A percentile compares a stretch with the other conserved stretches of the same genome.
These are phyloP conservation scores for Selaginella moellendorffii DNA, from an alignment of 75 land plant genomes.

Conservation along the genomic window DNA sequence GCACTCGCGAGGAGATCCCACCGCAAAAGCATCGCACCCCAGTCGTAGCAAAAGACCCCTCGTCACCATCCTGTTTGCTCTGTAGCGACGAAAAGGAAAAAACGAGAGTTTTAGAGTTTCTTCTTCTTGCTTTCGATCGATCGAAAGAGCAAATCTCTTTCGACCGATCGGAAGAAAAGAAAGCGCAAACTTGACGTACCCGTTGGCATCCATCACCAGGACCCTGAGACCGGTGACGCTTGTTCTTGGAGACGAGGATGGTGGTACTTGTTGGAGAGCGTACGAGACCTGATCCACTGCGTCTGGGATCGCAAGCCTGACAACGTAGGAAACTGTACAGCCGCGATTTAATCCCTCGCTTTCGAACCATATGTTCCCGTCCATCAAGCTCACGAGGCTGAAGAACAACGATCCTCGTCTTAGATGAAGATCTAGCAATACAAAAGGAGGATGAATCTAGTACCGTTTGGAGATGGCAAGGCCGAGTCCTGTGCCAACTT, in stretches of 20 bases:
- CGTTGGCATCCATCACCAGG: conserved; percentile 37
- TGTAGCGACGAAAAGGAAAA: too few species aligned
- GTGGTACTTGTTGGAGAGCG: not conserved
- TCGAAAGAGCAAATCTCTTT: too few species aligned
- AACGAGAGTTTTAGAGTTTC: too few species aligned
- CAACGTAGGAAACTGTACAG: conserved; percentile 44
- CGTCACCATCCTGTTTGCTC: not conserved
- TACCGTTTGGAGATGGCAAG: not conserved
- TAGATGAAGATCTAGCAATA: not conserved
- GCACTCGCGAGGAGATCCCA: not conserved
- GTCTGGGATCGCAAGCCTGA: conserved; percentile 47
- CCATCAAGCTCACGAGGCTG: conserved; percentile 89
- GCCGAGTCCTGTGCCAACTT: not conserved
- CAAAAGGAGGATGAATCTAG: not conserved
- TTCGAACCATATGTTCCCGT: conserved; percentile 87
- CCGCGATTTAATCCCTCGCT: conserved; percentile 78
- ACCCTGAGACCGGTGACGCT: conserved; percentile 37
- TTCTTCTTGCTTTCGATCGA: too few species aligned
- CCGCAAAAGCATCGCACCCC: not conserved
- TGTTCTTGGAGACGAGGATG: conserved; percentile 1
- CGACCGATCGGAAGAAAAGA: too few species aligned
- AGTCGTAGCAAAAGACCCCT: not conserved
- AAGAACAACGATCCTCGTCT: not conserved
- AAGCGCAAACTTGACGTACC: too few species aligned
- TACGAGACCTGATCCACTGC: not conserved